Evolutionary conservation across 1,139 yeast species (phyloP).

Genomic region (Sugiyamaella xylanicola): DNA sequence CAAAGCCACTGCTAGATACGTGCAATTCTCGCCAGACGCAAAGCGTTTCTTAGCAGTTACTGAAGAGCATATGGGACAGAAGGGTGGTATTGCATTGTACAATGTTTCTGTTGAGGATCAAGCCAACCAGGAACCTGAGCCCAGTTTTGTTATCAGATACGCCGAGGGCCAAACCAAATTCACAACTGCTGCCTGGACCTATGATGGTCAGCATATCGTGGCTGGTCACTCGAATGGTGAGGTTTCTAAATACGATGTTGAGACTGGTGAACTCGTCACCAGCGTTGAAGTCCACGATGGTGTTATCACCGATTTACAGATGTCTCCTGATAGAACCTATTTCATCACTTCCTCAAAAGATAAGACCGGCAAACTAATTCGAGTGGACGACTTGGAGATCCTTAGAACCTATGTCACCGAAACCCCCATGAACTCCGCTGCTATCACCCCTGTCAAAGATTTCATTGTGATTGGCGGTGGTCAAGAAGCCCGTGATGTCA

Average conservation of each 20-base stretch:
- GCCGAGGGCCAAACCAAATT: constrained; percentile 65
- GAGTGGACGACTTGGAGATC: constrained; percentile 71
- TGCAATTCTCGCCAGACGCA: constrained; percentile 80
- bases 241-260: constrained; percentile 76
- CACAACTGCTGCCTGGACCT: constrained; percentile 88
- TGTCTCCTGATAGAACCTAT: constrained; percentile 83
- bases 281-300: constrained; percentile 72
- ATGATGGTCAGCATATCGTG: constrained; percentile 69
- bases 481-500: constrained; percentile 98
- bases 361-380: constrained; percentile 78
- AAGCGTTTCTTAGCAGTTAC: constrained; percentile 72
- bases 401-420: constrained; percentile 82
- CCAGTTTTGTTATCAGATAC: constrained; percentile 56
- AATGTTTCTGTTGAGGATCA: constrained; percentile 55
- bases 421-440: constrained; percentile 94
- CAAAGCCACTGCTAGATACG: constrained; percentile 87
- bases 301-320: constrained; percentile 81
- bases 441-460: constrained; percentile 89
- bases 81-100: constrained; percentile 74
- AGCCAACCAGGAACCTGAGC: constrained; percentile 48
- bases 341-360: constrained; percentile 93
- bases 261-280: constrained; percentile 68
- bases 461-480: constrained; percentile 97
- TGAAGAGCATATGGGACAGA: constrained; percentile 91
- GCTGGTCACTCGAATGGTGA: constrained; percentile 89